Evolutionary conservation across 1,284 basidiomycete genomes (phyloP).

Genomic region (Rhizoctonia solani): DNA sequence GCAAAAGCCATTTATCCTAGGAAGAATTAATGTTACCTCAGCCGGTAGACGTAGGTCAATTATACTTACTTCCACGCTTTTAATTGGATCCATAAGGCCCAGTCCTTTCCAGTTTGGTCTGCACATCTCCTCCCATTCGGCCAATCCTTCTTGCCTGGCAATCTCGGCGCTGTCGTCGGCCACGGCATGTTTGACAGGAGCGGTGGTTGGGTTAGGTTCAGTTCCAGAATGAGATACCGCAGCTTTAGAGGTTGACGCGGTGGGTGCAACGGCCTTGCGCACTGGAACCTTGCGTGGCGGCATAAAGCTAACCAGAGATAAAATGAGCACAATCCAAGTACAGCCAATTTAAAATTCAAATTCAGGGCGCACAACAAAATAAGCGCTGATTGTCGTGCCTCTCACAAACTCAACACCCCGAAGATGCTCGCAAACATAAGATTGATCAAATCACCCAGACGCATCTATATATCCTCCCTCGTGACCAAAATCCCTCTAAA

Average conservation of each 20-base stretch:
- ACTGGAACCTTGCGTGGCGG: constrained; percentile 33
- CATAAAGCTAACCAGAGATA: not conserved
- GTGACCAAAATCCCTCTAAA: no score
- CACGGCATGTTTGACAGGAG: not conserved
- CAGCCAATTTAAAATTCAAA: no score
- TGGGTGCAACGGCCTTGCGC: constrained; percentile 24
- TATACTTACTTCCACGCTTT: constrained; percentile 68
- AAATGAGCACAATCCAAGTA: not conserved
- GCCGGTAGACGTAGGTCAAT: not conserved
- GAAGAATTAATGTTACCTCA: not conserved
- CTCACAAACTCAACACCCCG: no score
- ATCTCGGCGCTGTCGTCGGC: constrained; percentile 22
- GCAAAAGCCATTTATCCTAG: constrained; percentile 95
- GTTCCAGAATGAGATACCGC: not conserved
- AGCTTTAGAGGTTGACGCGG: constrained; percentile 1
- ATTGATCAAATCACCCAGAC: no score
- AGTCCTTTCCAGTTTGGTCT: constrained; percentile 68
- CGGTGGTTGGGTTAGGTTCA: not conserved
- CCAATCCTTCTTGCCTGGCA: constrained; percentile 46
- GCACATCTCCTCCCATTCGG: constrained; percentile 65
- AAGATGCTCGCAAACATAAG: no score
- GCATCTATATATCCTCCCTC: no score
- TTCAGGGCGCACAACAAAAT: no score
- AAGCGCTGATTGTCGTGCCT: no score
- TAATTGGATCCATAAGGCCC: constrained; percentile 76